Evolutionary conservation across 768 basidiomycete genomes (phyloP).

Genomic region (Boletus eberwhitei): DNA sequence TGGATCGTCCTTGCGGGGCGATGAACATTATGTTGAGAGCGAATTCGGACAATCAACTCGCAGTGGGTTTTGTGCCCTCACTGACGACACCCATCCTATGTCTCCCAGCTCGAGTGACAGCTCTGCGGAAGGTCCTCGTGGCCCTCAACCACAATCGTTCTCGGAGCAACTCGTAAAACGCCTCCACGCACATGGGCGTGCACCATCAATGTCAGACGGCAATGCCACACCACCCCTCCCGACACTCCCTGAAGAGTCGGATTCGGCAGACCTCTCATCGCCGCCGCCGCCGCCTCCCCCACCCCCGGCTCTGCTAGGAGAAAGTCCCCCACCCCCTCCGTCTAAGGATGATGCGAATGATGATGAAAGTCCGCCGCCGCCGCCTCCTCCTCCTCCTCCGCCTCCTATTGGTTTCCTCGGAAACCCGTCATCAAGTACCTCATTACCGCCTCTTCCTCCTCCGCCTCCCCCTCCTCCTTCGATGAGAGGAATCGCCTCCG

Average conservation of each 20-base stretch:
- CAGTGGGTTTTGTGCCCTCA: slow-evolving; percentile 30
- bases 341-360: slow-evolving; percentile 15
- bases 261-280: slow-evolving; percentile 23
- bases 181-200: slow-evolving; percentile 47
- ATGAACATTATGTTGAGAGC: slow-evolving; percentile 52
- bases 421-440: slow-evolving; percentile 23
- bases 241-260: slow-evolving; percentile 40
- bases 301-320: slow-evolving; percentile 6
- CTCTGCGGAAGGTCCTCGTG: slow-evolving; percentile 34
- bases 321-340: slow-evolving; percentile 10
- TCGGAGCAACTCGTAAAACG: slow-evolving; percentile 64
- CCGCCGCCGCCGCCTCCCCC: slow-evolving; percentile 18
- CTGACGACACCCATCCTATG: slow-evolving; percentile 54
- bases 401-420: slow-evolving; percentile 35
- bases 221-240: slow-evolving; percentile 36
- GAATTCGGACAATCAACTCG: slow-evolving; percentile 52
- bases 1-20: slow-evolving; percentile 44
- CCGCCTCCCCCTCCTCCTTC: slow-evolving; percentile 36
- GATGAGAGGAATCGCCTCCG: slow-evolving; percentile 31
- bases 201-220: slow-evolving; percentile 36
- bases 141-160: slow-evolving; percentile 44
- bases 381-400: slow-evolving; percentile 30
- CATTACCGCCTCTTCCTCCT: slow-evolving; percentile 32
- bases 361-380: slow-evolving; percentile 27
- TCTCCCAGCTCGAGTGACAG: slow-evolving; percentile 50